Conservation (phyloP, 805 yeast species). For the Geotrichum ghanense region DNA sequence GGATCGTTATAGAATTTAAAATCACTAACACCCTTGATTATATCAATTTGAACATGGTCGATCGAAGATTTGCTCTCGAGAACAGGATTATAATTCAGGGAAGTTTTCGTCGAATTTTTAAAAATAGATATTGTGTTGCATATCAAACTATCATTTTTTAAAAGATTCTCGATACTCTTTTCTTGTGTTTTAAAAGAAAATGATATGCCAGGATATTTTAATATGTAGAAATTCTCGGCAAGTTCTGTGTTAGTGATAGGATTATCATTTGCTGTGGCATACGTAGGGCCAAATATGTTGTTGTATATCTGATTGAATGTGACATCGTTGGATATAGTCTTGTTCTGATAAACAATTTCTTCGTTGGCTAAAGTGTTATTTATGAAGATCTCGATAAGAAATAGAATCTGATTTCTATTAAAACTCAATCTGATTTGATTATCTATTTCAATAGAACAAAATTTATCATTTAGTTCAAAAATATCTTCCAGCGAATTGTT, state of each 20-base stretch:
- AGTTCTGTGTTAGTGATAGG: constrained; percentile 11
- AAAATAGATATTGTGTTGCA: constrained; percentile 17
- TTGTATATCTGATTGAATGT: constrained; percentile 38
- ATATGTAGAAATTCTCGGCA: constrained; percentile 25
- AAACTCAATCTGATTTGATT: not conserved
- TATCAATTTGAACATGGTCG: constrained; percentile 6
- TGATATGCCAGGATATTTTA: constrained; percentile 47
- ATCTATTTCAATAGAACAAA: constrained; percentile 1
- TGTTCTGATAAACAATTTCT: not conserved
- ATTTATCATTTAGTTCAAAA: not conserved
- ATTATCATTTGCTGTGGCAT: constrained; percentile 36
- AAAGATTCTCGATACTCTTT: constrained; percentile 18
- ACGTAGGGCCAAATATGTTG: constrained; percentile 51
- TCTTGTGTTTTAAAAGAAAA: constrained; percentile 34
- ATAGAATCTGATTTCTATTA: not conserved
- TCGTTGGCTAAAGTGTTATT: not conserved
- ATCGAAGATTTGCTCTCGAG: not conserved
- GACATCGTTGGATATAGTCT: not conserved
- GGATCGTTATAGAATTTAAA: constrained; percentile 1
- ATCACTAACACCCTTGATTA: not conserved
- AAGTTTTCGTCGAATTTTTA: constrained; percentile 12
- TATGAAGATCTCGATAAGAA: not conserved
- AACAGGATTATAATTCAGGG: constrained; percentile 7
- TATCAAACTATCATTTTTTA: constrained; percentile 6
- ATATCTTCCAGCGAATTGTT: not conserved